Conservation (phyloP, 2,329 filamentous ascomycete genomes). For the Pseudocercospora eumusae region DNA sequence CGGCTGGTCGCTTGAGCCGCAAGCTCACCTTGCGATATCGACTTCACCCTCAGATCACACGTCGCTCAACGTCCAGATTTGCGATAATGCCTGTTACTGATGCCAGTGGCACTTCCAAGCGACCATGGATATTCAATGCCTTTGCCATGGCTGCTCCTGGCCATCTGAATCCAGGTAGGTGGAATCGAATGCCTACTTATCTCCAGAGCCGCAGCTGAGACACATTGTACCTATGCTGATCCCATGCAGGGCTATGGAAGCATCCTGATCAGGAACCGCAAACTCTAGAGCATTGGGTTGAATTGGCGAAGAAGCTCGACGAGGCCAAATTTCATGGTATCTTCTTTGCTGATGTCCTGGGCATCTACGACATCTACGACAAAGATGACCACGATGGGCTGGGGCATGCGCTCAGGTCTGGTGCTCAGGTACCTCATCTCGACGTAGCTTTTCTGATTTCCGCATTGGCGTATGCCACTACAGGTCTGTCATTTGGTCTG, state of each 20-base stretch:
- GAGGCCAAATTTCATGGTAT: slow-evolving; percentile 54
- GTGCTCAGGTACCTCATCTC: slow-evolving; percentile 68
- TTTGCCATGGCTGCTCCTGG: slow-evolving; percentile 53
- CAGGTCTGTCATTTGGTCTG: slow-evolving; percentile 46
- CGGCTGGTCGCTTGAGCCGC: slow-evolving; percentile 13
- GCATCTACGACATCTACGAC: slow-evolving; percentile 52
- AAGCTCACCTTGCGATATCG: not conserved
- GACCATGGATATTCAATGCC: slow-evolving; percentile 51
- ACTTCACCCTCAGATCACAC: not conserved
- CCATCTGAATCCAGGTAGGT: slow-evolving; percentile 47
- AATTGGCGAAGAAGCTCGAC: slow-evolving; percentile 51
- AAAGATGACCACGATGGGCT: slow-evolving; percentile 28
- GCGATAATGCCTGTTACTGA: not conserved
- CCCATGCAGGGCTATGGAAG: slow-evolving; percentile 33
- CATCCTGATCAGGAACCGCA: slow-evolving; percentile 43
- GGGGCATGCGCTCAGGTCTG: slow-evolving; percentile 58
- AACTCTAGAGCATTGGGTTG: slow-evolving; percentile 50
- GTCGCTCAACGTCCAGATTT: not conserved
- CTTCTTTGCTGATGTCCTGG: slow-evolving; percentile 55
- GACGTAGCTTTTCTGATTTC: slow-evolving; percentile 50
- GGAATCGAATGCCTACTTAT: not conserved
- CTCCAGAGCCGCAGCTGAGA: slow-evolving; percentile 1
- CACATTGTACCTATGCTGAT: slow-evolving; percentile 16
- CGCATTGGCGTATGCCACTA: slow-evolving; percentile 50
- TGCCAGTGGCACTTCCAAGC: slow-evolving; percentile 21